Base-by-base conservation (phyloP, 129 eudicot genomes). In the Saussurea involucrata region DNA sequence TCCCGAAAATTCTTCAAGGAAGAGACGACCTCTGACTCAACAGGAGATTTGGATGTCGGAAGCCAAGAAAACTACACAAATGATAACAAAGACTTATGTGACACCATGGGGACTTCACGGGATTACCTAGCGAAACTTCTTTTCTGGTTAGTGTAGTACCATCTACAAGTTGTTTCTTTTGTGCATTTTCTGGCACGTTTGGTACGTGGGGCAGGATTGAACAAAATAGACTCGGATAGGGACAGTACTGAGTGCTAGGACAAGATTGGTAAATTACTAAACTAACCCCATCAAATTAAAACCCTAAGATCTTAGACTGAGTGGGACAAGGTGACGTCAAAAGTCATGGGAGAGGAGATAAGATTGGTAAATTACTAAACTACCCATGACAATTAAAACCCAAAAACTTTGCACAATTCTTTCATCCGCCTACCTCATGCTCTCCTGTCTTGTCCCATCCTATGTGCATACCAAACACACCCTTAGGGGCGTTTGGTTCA, bases 41-140 rank as follows among this genome's bases (percentile, higher is more conserved):
- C 34, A 17, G 83, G 66, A 15, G 84, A 80, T 18, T 80, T 75
- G 37, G 83, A 78, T 13, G 13, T 75, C 24, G 86, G 81, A 68
- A 79, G 69, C 58, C 73, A 71, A 61, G 86, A 72, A 67, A 83
- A 78, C 75, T 60, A 67, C 69, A 71, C 82, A 80, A 85, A 65
- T 75, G 87, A 53, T 20, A 79, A 53, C 66, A 80, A 74, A 36
- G 84, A 80, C 31, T n/a, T 63, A 13, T 69, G 95, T 82, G 88
- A 88, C 76, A 85, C 92, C 57, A 73, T 87, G 58, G 88, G 90
- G 66, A 83, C 96, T 79, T 87, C 97, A 24, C 81, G 98, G 61
- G 98, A 93, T 86, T 90, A 93, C 83, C 84, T 93, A 79, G 98
- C 98, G 65, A 93, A 90, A 81, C 82, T 93, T 72, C 98, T 93